phyloP scores from a whole-genome alignment of 2,329 filamentous ascomycete genomes.

The Cercospora zeina region DNA sequence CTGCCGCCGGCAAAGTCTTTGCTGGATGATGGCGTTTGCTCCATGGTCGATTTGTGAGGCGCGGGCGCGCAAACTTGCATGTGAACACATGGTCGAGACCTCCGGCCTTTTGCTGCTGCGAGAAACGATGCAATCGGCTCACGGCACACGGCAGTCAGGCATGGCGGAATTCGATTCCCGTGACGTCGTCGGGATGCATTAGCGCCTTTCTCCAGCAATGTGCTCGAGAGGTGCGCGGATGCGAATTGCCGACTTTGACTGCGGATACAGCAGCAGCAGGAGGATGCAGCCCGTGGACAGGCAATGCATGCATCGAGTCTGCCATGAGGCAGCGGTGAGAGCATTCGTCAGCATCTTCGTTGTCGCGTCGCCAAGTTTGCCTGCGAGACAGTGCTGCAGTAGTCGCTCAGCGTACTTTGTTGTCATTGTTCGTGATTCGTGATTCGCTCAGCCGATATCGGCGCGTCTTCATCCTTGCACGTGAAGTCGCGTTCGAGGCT shows the following conservation, averaged over 20 bases:
- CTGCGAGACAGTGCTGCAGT: too few species aligned
- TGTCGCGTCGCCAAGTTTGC: too few species aligned
- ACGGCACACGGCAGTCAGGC: not conserved
- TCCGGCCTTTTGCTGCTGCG: not conserved
- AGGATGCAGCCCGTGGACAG: not conserved
- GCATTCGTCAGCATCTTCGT: too few species aligned
- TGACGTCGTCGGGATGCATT: not conserved
- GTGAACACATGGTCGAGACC: not conserved
- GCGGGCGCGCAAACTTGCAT: not conserved
- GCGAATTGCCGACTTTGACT: not conserved
- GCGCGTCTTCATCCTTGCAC: not conserved
- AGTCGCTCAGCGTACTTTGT: too few species aligned
- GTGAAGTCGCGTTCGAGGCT: not conserved
- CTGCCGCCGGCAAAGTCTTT: not conserved
- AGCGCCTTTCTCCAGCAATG: not conserved
- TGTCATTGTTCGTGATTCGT: not conserved
- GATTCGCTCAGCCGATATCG: not conserved
- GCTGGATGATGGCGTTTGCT: slow-evolving; percentile 1
- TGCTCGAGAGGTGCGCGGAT: not conserved
- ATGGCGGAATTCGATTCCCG: not conserved
- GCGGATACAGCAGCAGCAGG: not conserved
- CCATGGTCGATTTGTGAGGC: not conserved
- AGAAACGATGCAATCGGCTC: not conserved
- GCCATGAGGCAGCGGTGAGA: too few species aligned
- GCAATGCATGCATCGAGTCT: not conserved